These are phyloP conservation scores for Lyophyllum atratum DNA, from an alignment of 768 basidiomycete species.

Conservation along the genomic window DNA sequence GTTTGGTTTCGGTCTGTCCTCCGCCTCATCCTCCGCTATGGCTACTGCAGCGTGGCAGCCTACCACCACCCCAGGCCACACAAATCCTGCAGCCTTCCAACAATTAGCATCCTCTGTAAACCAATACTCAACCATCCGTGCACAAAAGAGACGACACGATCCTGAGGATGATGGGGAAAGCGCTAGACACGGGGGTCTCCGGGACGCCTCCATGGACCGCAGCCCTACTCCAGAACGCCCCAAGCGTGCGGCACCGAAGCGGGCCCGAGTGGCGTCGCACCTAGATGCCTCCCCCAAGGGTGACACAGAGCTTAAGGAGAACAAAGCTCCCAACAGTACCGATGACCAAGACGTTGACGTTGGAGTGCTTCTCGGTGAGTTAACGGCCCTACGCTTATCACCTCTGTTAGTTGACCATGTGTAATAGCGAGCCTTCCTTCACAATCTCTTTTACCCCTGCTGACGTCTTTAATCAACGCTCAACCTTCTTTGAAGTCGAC, in stretches of 20 bases:
- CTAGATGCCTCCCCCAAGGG: constrained; percentile 37
- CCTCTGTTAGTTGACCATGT: constrained; percentile 15
- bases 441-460: constrained; percentile 72
- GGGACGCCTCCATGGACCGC: constrained; percentile 80
- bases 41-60: constrained; percentile 49
- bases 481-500: constrained; percentile 74
- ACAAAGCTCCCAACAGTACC: constrained; percentile 36
- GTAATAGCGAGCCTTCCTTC: constrained; percentile 75
- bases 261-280: constrained; percentile 48
- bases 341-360: constrained; percentile 72
- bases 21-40: constrained; percentile 42
- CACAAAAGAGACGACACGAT: constrained; percentile 68
- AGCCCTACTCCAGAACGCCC: constrained; percentile 83
- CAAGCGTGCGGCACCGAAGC: constrained; percentile 70
- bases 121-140: constrained; percentile 40
- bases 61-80: constrained; percentile 45
- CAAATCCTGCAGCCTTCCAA: constrained; percentile 54
- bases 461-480: constrained; percentile 64
- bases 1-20: constrained; percentile 69
- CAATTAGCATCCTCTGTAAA: constrained; percentile 55
- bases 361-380: constrained; percentile 77
- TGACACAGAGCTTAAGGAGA: constrained; percentile 47
- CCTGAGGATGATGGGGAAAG: constrained; percentile 64
- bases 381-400: not conserved
- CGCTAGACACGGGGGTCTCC: constrained; percentile 28